Evolutionary conservation across 768 basidiomycete species (phyloP).

Genomic region (Podaxis sp.): DNA sequence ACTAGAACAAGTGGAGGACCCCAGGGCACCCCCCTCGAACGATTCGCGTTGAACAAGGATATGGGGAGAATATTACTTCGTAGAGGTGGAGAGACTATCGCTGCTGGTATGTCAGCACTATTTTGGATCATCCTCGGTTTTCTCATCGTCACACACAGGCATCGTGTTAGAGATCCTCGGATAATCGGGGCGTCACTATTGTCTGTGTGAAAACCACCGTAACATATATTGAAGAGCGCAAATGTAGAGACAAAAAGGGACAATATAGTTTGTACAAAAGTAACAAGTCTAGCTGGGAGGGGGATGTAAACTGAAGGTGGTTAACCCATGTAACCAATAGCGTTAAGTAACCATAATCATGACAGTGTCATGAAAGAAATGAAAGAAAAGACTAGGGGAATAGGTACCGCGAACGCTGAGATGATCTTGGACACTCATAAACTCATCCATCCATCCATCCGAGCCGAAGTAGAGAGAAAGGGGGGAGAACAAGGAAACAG

Average conservation of each 20-base stretch:
- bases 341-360: background rate
- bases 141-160: constrained; percentile 25
- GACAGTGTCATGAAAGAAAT: background rate
- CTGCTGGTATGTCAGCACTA: constrained; percentile 56
- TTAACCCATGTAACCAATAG: background rate
- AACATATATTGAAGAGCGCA: background rate
- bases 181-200: background rate
- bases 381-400: background rate
- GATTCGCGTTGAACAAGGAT: constrained; percentile 86
- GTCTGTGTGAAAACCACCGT: background rate
- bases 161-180: constrained; percentile 38
- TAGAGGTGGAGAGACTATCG: constrained; percentile 90
- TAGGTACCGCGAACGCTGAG: background rate
- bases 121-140: background rate
- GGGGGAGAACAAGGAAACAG: background rate
- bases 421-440: background rate
- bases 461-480: background rate
- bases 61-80: constrained; percentile 93
- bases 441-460: background rate
- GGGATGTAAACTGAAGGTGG: background rate
- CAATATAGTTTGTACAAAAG: constrained; percentile 1
- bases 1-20: constrained; percentile 45
- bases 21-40: constrained; percentile 79
- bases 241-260: background rate
- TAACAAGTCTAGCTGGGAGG: background rate